These are phyloP conservation scores for Pleurotus ostreatus DNA, from an alignment of 768 basidiomycete genomes.

Conservation along the genomic window DNA sequence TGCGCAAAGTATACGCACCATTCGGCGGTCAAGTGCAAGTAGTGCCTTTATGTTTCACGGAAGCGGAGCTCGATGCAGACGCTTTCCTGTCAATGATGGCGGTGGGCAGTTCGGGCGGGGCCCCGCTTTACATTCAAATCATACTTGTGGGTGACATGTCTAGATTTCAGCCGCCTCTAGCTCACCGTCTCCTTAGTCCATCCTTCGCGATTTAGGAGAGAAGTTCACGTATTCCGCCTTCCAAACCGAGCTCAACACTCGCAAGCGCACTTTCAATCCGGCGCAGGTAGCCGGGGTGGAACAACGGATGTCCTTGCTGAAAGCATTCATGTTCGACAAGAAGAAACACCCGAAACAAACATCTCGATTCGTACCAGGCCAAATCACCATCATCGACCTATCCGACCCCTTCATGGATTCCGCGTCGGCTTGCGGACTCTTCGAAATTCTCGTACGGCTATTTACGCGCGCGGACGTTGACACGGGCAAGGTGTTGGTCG, in stretches of 20 bases:
- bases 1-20: slow-evolving; percentile 49
- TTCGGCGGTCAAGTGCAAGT: slow-evolving; percentile 48
- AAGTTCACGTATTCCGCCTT: slow-evolving; percentile 50
- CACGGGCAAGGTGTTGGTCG: slow-evolving; percentile 65
- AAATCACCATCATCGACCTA: slow-evolving; percentile 64
- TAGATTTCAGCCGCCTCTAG: not conserved
- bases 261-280: slow-evolving; percentile 51
- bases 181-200: slow-evolving; percentile 33
- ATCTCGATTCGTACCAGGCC: slow-evolving; percentile 49
- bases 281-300: slow-evolving; percentile 52
- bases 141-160: slow-evolving; percentile 18
- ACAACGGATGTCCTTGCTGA: slow-evolving; percentile 60
- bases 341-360: slow-evolving; percentile 1
- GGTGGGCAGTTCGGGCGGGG: slow-evolving; percentile 52
- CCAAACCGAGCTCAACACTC: slow-evolving; percentile 36
- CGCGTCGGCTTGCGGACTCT: slow-evolving; percentile 61
- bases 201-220: slow-evolving; percentile 62
- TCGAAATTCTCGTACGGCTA: slow-evolving; percentile 63
- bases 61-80: slow-evolving; percentile 61
- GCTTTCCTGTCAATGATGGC: slow-evolving; percentile 78
- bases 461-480: slow-evolving; percentile 58
- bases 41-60: slow-evolving; percentile 49
- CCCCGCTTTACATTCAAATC: slow-evolving; percentile 68
- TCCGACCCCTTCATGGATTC: slow-evolving; percentile 74
- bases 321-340: slow-evolving; percentile 46